Percentiles rank a stretch among this genome's conserved stretches.
These are phyloP conservation scores for Asterochloris erici DNA, from an alignment of 139 green algal genomes.

Conservation along the genomic window DNA sequence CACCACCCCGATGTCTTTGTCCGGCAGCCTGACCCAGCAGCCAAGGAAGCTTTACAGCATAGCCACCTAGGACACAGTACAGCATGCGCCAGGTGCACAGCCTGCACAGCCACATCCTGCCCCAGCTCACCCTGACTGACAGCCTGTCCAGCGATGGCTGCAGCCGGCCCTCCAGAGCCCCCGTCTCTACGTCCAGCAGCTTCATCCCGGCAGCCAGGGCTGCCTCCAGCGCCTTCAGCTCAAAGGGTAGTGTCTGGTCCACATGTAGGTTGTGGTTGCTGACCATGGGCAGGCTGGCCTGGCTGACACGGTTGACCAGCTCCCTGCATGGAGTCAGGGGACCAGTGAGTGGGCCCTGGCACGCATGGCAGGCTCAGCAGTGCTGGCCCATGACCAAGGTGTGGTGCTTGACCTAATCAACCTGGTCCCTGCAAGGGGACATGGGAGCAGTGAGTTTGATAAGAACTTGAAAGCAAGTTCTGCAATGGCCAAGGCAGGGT, in stretches of 20 bases:
- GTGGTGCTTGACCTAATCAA: too few species aligned
- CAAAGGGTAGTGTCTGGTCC: slow-evolving; percentile 34
- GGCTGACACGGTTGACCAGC: slow-evolving; percentile 8
- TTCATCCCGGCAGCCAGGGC: slow-evolving; percentile 10
- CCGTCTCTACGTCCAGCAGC: slow-evolving; percentile 31
- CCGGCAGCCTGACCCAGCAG: too few species aligned
- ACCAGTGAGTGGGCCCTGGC: too few species aligned
- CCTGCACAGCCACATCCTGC: neutral
- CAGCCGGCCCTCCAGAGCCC: slow-evolving; percentile 15
- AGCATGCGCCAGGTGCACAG: neutral
- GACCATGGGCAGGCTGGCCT: neutral
- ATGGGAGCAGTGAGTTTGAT: too few species aligned
- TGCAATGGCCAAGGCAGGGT: too few species aligned
- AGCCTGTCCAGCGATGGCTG: slow-evolving; percentile 21
- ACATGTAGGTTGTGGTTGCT: slow-evolving; percentile 14
- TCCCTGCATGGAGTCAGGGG: neutral
- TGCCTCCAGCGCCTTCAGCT: slow-evolving; percentile 40
- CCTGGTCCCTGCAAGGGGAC: too few species aligned
- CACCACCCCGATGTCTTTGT: too few species aligned
- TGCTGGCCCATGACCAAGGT: too few species aligned
- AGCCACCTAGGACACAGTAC: too few species aligned
- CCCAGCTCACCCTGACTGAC: neutral
- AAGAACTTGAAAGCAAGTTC: too few species aligned
- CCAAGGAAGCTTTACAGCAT: too few species aligned
- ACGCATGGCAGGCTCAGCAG: too few species aligned